A percentile compares a stretch with the other conserved stretches of the same genome.
phyloP scores from a whole-genome alignment of 2,329 filamentous ascomycete genomes.

The Aotearoamyces nothofagi region DNA sequence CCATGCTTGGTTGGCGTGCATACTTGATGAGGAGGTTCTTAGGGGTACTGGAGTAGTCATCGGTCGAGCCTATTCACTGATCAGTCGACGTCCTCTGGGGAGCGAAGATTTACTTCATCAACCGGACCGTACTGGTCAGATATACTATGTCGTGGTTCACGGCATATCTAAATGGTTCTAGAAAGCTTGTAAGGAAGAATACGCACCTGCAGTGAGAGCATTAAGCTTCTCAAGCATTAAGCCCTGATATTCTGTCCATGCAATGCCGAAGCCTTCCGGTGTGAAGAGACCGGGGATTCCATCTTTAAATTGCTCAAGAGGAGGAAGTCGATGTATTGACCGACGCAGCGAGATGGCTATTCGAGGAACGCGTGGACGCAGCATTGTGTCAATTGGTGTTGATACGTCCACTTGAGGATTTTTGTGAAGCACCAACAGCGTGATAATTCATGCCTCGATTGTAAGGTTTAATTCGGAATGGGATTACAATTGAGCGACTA shows the following conservation, averaged over 20 bases:
- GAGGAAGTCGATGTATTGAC: not conserved
- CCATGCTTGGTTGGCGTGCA: constrained; percentile 63
- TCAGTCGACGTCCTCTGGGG: not conserved
- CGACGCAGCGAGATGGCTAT: not conserved
- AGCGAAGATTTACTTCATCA: too few species aligned
- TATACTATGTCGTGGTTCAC: too few species aligned
- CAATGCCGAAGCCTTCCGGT: constrained; percentile 51
- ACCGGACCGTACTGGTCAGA: too few species aligned
- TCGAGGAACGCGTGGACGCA: not conserved
- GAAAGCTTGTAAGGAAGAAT: not conserved
- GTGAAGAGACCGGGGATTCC: constrained; percentile 60
- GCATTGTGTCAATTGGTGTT: not conserved
- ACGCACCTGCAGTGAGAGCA: constrained; percentile 53
- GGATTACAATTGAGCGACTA: too few species aligned
- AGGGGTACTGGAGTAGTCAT: constrained; percentile 12
- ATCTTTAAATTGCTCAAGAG: constrained; percentile 9
- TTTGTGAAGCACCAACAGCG: too few species aligned
- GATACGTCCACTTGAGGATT: too few species aligned
- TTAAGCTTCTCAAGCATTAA: constrained; percentile 66
- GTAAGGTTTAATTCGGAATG: too few species aligned
- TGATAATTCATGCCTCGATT: too few species aligned
- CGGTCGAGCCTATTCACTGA: not conserved
- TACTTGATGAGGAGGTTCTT: constrained; percentile 59
- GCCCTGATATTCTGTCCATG: constrained; percentile 73
- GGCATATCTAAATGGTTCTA: not conserved